Evolutionary conservation across 768 basidiomycete genomes (phyloP), one percentile per base, ranked within the genome.

Genomic region (Pholiota molesta): DNA sequence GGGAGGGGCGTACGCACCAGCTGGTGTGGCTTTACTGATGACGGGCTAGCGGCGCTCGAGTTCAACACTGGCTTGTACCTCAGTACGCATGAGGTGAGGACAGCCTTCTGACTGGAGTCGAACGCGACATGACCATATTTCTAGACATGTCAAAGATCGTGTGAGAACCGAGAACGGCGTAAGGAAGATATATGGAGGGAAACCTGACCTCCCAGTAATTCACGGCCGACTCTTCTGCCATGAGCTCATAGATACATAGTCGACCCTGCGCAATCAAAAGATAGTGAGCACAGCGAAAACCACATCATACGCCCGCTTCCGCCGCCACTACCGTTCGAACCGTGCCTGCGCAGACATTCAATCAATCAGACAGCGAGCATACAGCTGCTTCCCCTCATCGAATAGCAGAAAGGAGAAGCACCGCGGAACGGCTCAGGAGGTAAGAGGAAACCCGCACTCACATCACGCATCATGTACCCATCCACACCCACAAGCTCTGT

Each of bases 51-150:
- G 14, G 77, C 64, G 23, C 68, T 74, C 1, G 77, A 69, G 55
- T 85, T 84, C 49, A 90, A 76, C 3, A 79, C 68, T 0, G 93
- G 92, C 68, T 91, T 93, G 71, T 84, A 92, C 16, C 92, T 86
- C 58, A 97, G 78, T 17, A 94, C 92, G 71, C 94, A 97, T 10
- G 93, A 94, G 23, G 95, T 97, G 26, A 97, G 84, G 16, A 96
- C 94, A 1, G 94, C 94, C 73, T 97, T 96, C 75, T 96, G 94
- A 2, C 81, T 83, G n/a, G 90, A 88, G 76, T 95, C 92, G 65
- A 96, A 95, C 0, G 94, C 95, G 65, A 96, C 92, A 60, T 91
- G 87, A 59, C 94, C 95, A 69, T 97, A 97, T 90, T 97, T 95
- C 92, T 95, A 73, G 49, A 35, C 10, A 53, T 57, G 37, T 13